A percentile compares a stretch with the other conserved stretches of the same genome.
Evolutionary conservation across 148 eudicot species (phyloP).

Genomic region (Rhododendron henanense): DNA sequence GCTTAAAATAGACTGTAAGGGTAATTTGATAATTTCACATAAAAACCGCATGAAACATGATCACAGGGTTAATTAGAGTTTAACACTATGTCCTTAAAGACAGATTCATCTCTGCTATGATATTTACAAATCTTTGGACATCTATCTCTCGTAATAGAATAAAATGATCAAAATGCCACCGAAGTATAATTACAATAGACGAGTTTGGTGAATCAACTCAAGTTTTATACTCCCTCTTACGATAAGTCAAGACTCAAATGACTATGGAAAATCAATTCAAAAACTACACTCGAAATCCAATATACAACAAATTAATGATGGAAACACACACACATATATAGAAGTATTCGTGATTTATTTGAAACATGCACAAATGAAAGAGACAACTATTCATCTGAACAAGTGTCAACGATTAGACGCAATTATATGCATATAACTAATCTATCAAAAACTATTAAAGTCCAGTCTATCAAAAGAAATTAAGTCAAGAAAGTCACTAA

Average conservation of each 20-base stretch:
- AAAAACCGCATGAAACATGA: not conserved
- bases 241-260: too few species aligned
- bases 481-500: too few species aligned
- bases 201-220: too few species aligned
- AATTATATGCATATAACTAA: not conserved
- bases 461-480: not conserved
- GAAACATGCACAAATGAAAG: not conserved
- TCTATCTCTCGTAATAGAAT: not conserved
- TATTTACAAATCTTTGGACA: not conserved
- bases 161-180: too few species aligned
- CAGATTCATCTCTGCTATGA: not conserved
- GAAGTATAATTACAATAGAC: too few species aligned
- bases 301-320: too few species aligned
- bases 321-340: too few species aligned
- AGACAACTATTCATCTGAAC: not conserved
- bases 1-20: not conserved
- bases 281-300: too few species aligned
- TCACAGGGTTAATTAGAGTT: too few species aligned
- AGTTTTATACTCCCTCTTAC: too few species aligned
- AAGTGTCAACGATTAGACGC: not conserved
- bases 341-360: not conserved
- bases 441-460: not conserved
- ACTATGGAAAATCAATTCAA: too few species aligned
- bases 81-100: not conserved
- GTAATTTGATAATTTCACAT: not conserved